A percentile compares a stretch with the other conserved stretches of the same genome.
phyloP scores from a whole-genome alignment of 208 protist genomes.

The Trypanosoma melophagium region DNA sequence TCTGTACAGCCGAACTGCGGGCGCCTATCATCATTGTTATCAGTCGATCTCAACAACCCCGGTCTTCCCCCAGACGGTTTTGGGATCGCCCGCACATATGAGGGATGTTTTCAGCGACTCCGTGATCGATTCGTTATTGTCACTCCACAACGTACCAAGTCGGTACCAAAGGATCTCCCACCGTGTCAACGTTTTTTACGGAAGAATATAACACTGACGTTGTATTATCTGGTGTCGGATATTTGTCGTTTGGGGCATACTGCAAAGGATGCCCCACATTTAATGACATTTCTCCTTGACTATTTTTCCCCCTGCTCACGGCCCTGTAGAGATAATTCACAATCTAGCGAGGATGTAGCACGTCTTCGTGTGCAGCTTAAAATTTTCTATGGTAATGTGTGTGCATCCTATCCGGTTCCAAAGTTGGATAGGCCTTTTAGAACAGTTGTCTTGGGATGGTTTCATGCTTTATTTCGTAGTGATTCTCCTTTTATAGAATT shows the following conservation, averaged over 20 bases:
- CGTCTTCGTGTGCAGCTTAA: slow-evolving; percentile 16
- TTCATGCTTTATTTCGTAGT: slow-evolving; percentile 18
- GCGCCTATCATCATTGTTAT: neutral
- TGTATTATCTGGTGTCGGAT: slow-evolving; percentile 25
- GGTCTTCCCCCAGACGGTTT: slow-evolving; percentile 2
- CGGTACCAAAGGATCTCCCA: slow-evolving; percentile 6
- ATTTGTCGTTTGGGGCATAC: slow-evolving; percentile 31
- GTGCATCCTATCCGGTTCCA: neutral
- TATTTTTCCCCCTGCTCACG: slow-evolving; percentile 18
- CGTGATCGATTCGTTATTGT: slow-evolving; percentile 24
- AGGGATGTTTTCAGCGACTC: slow-evolving; percentile 16
- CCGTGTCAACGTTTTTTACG: slow-evolving; percentile 17
- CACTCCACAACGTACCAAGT: neutral
- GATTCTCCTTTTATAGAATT: slow-evolving; percentile 24
- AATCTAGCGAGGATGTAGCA: neutral
- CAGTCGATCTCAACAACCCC: slow-evolving; percentile 14
- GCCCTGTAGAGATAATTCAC: neutral
- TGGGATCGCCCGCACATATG: slow-evolving; percentile 11
- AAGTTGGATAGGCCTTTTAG: slow-evolving; percentile 10
- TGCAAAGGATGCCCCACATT: slow-evolving; percentile 28
- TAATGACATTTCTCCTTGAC: slow-evolving; percentile 27
- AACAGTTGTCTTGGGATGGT: slow-evolving; percentile 21
- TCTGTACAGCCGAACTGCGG: neutral
- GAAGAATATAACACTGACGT: slow-evolving; percentile 10
- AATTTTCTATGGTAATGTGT: slow-evolving; percentile 28